phyloP scores from a whole-genome alignment of 352 stramenopile genomes.

The Globisporangium cylindrosporum region DNA sequence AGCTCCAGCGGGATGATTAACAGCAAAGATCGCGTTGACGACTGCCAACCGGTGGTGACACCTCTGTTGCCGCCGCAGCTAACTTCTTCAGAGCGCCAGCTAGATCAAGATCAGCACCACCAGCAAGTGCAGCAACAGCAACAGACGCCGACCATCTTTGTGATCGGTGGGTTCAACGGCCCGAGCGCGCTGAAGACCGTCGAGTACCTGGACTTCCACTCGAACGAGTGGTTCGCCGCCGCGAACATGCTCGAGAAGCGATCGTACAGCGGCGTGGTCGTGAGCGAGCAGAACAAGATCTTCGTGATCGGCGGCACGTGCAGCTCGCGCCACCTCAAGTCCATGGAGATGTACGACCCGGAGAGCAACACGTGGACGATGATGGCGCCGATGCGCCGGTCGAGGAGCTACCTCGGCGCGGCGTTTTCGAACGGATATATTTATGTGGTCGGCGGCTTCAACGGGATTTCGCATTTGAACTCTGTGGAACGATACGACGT shows the following conservation, averaged over 20 bases:
- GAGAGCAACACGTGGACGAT: constrained; percentile 47
- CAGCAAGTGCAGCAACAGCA: constrained; percentile 7
- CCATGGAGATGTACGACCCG: constrained; percentile 55
- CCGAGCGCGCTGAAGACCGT: constrained; percentile 49
- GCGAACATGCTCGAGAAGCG: constrained; percentile 50
- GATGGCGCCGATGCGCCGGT: constrained; percentile 54
- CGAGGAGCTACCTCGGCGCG: constrained; percentile 62
- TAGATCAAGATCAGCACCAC: constrained; percentile 7
- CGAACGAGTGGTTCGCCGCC: constrained; percentile 50
- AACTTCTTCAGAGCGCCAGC: neutral
- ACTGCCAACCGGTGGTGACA: neutral
- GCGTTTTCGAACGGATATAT: constrained; percentile 43
- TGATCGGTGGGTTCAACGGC: constrained; percentile 67
- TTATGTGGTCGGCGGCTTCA: constrained; percentile 70
- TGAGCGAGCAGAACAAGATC: constrained; percentile 44
- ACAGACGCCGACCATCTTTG: constrained; percentile 57
- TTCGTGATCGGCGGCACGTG: constrained; percentile 61
- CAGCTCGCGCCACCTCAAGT: constrained; percentile 54
- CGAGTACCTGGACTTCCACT: constrained; percentile 69
- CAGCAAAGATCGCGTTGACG: constrained; percentile 26
- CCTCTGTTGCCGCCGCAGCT: neutral
- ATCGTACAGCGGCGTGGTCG: constrained; percentile 61
- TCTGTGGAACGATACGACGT: constrained; percentile 61
- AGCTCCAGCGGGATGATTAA: constrained; percentile 40
- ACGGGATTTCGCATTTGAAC: constrained; percentile 53